Evolutionary conservation across 2,329 filamentous ascomycete species (phyloP).

Genomic region (Colletotrichum horii): DNA sequence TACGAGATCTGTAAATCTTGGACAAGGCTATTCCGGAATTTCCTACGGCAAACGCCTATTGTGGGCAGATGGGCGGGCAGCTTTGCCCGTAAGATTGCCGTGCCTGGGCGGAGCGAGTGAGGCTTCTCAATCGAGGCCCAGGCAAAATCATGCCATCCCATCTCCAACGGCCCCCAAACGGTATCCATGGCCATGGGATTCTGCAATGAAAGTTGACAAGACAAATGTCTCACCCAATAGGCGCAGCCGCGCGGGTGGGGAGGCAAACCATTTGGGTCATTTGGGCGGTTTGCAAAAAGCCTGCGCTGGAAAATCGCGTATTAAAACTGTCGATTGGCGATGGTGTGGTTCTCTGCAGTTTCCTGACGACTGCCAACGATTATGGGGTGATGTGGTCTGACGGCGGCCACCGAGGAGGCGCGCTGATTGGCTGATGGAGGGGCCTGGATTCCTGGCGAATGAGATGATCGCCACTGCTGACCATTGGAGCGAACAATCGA

Average conservation of each 20-base stretch:
- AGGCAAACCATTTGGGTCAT: not conserved
- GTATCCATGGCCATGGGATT: not conserved
- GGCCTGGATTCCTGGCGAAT: conserved; percentile 18
- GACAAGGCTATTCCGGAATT: conserved; percentile 8
- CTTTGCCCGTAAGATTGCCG: conserved; percentile 23
- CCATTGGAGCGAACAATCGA: conserved; percentile 14
- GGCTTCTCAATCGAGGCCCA: conserved; percentile 3
- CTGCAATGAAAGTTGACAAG: conserved; percentile 3
- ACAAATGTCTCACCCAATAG: conserved; percentile 13
- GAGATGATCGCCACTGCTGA: conserved; percentile 12
- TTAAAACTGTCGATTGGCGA: not conserved
- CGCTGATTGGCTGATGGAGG: conserved; percentile 9
- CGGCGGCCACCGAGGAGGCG: conserved; percentile 8
- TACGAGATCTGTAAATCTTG: conserved; percentile 11
- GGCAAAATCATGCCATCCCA: conserved; percentile 19
- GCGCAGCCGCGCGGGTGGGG: conserved; percentile 4
- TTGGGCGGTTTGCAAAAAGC: not conserved
- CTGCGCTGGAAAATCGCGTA: not conserved
- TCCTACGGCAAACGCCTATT: conserved; percentile 19
- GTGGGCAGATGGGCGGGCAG: conserved; percentile 22
- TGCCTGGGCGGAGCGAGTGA: conserved; percentile 13
- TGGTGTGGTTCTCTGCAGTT: conserved; percentile 18
- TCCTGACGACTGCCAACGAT: conserved; percentile 16
- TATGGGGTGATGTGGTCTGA: conserved; percentile 26
- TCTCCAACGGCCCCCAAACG: conserved; percentile 2